Evolutionary conservation across 441 rosid species (phyloP).

Genomic region (Populus hybrid): DNA sequence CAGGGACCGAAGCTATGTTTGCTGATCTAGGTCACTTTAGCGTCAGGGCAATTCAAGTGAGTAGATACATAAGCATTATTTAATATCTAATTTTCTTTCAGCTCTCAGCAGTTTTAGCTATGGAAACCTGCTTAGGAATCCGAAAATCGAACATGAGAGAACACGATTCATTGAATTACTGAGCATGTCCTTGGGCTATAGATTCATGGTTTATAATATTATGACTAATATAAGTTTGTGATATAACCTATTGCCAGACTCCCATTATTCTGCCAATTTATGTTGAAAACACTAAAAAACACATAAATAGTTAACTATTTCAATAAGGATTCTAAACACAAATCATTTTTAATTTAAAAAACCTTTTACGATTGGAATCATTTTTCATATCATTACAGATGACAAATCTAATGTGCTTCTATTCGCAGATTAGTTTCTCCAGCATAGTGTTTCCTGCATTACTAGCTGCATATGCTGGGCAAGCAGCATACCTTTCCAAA

Average conservation of each 20-base stretch:
- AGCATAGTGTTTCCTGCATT: conserved; percentile 49
- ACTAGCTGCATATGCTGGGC: conserved; percentile 55
- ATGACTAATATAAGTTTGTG: too few relatives aligned
- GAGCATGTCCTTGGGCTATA: not conserved
- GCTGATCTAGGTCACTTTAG: conserved; percentile 88
- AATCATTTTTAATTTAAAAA: too few relatives aligned
- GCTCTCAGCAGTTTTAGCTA: not conserved
- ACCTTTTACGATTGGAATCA: not conserved
- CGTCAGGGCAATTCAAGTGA: conserved; percentile 63
- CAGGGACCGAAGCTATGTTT: conserved; percentile 88
- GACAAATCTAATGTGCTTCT: not conserved
- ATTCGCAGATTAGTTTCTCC: conserved; percentile 66
- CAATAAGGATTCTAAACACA: too few relatives aligned
- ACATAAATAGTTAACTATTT: too few relatives aligned
- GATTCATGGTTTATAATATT: too few relatives aligned
- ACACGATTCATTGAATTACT: not conserved
- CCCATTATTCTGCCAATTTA: not conserved
- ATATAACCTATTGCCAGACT: too few relatives aligned
- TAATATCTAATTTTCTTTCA: not conserved
- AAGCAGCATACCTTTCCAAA: conserved; percentile 69
- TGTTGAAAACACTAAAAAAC: not conserved
- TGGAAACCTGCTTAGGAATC: not conserved
- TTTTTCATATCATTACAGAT: not conserved
- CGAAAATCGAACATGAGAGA: not conserved
- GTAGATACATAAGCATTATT: not conserved